Conservation (phyloP, 1,284 basidiomycete species). For the Rhodotorula mucilaginosa region DNA sequence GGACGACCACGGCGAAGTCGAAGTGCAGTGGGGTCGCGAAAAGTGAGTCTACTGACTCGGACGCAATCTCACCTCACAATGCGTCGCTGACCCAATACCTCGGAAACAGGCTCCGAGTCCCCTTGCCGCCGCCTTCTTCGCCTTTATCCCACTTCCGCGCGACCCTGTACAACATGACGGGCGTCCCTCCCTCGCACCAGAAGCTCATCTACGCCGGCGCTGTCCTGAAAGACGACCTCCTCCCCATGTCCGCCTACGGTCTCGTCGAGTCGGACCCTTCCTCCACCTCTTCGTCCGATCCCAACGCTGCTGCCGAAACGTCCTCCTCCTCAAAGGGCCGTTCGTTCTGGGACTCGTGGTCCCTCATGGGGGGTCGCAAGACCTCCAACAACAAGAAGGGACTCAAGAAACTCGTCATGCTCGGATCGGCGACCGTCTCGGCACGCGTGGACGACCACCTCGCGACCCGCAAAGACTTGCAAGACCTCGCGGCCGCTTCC, state of each 20-base stretch:
- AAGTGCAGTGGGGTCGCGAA: slow-evolving; percentile 36
- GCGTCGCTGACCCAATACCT: background rate
- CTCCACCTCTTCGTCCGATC: background rate
- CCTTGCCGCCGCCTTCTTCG: slow-evolving; percentile 38
- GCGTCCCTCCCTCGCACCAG: slow-evolving; percentile 41
- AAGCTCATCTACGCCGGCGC: slow-evolving; percentile 72
- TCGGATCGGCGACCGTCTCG: slow-evolving; percentile 32
- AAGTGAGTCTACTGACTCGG: slow-evolving; percentile 16
- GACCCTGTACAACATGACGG: slow-evolving; percentile 41
- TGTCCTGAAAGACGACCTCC: slow-evolving; percentile 71
- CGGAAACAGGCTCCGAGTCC: slow-evolving; percentile 30
- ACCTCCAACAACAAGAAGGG: slow-evolving; percentile 7
- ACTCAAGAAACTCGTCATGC: slow-evolving; percentile 38
- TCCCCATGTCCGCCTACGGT: slow-evolving; percentile 58
- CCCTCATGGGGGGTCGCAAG: slow-evolving; percentile 56
- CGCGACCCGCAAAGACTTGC: slow-evolving; percentile 28
- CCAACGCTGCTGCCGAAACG: slow-evolving; percentile 7
- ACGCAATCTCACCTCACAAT: background rate
- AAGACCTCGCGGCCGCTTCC: slow-evolving; percentile 9
- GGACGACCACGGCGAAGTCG: slow-evolving; percentile 22
- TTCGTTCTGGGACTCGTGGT: slow-evolving; percentile 37
- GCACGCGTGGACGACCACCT: slow-evolving; percentile 36
- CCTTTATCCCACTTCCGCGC: slow-evolving; percentile 41
- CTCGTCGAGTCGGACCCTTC: slow-evolving; percentile 20
- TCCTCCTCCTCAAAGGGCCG: slow-evolving; percentile 17